Evolutionary conservation across 1,284 basidiomycete genomes (phyloP).

Genomic region (Naganishia liquefaciens): DNA sequence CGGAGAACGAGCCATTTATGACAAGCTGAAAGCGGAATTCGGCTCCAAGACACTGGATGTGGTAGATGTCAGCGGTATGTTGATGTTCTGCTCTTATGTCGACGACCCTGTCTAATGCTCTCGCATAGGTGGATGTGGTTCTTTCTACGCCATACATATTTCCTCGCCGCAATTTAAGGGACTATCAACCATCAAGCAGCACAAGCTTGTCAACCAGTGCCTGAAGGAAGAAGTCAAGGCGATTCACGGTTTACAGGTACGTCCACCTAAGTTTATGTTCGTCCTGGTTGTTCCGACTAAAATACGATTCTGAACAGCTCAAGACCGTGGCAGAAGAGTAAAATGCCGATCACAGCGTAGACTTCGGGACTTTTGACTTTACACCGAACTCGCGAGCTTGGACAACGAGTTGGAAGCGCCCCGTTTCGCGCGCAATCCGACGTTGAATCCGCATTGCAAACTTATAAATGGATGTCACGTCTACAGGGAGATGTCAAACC

Average conservation of each 20-base stretch:
- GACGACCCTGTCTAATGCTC: not conserved
- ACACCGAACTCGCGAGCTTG: no score
- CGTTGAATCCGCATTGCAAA: no score
- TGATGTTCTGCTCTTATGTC: not conserved
- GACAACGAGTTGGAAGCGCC: no score
- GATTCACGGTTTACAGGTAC: conserved; percentile 92
- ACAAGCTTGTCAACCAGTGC: conserved; percentile 82
- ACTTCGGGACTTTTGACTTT: no score
- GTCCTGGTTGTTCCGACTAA: not conserved
- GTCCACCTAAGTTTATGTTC: conserved; percentile 38
- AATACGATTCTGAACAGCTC: not conserved
- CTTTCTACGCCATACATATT: conserved; percentile 92
- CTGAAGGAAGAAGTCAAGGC: conserved; percentile 86
- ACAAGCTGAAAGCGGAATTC: conserved; percentile 73
- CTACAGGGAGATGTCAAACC: no score
- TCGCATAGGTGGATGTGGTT: conserved; percentile 83
- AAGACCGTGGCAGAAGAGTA: conserved; percentile 28
- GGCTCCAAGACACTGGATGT: conserved; percentile 74
- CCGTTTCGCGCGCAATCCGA: no score
- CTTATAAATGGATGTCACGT: no score
- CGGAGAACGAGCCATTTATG: conserved; percentile 69
- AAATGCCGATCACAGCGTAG: no score
- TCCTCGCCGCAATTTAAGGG: conserved; percentile 82
- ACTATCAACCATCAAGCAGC: conserved; percentile 86
- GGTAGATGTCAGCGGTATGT: conserved; percentile 82